Base-by-base conservation (phyloP, 805 yeast genomes). In the Candida endomychidarum region DNA sequence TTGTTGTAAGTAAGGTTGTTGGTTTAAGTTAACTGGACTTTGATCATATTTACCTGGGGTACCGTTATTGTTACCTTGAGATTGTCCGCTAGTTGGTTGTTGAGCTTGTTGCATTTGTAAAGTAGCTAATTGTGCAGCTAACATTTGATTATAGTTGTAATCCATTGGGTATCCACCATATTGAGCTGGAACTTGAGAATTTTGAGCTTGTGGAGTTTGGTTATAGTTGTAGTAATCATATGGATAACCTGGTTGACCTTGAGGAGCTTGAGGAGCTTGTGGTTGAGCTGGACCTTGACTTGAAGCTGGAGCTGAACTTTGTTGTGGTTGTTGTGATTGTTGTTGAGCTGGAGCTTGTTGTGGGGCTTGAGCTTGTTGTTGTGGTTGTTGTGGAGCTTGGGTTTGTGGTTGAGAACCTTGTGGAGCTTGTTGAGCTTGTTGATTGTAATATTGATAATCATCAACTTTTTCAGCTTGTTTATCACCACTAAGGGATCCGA, bases 401-500 rank as follows among this genome's bases (percentile, higher is more conserved):
- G 52, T 55, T 38, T 51, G 49, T 16, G 45, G n/a, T n/a, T n/a
- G n/a, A n/a, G n/a, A n/a, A n/a, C n/a, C n/a, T 17, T 18, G 24
- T 26, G 18, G 19, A 26, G 25, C 27, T n/a, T 16, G 24, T 36
- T 36, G 33, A 20, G 16, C 29, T 27, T 37, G 40, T n/a, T 38
- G 23, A 22, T 34, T 23, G 10, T 41, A 40, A 14, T 45, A 37
- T 28, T 37, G 35, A 18, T 29, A 36, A 10, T 40, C 30, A 19
- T 38, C 38, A 21, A 28, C 45, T 35, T 52, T 53, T 28, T 45
- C 48, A 10, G 67, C 69, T 34, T 72, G 75, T 30, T 75, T 76
- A 38, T 68, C 63, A 42, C 76, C 62, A 18, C 74, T 61, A 49
- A 79, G 64, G 9, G 83, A 76, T 41, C 86, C 86, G 52, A 81